Evolutionary conservation across 305 asterid species (phyloP).

Genomic region (Solanum hybrid): DNA sequence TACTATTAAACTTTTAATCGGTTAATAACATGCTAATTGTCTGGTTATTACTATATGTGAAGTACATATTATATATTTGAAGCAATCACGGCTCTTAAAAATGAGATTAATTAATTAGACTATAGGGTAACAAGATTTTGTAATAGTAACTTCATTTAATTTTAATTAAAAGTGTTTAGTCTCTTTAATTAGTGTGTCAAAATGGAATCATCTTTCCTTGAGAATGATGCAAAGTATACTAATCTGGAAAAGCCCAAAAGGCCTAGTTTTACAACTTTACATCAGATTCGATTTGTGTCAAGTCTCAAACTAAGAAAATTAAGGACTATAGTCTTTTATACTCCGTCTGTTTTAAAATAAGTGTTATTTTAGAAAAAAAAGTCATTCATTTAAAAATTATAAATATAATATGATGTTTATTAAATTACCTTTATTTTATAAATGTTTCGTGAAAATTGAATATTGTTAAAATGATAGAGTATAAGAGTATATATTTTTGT

Average conservation of each 20-base stretch:
- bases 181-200: neutral
- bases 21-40: neutral
- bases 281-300: neutral
- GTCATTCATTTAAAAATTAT: neutral
- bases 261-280: neutral
- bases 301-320: neutral
- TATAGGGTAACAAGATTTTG: neutral
- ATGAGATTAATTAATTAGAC: neutral
- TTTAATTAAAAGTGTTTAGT: neutral
- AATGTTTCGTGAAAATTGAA: neutral
- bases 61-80: neutral
- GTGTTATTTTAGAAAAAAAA: neutral
- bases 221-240: neutral
- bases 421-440: no score
- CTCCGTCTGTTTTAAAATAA: fast-evolving
- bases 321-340: neutral
- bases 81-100: no score
- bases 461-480: neutral
- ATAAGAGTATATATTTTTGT: neutral
- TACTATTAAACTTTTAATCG: neutral
- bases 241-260: neutral
- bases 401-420: neutral
- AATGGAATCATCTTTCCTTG: conserved; percentile 1
- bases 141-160: neutral
- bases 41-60: neutral